These are phyloP conservation scores for Primulina huaijiensis DNA, from an alignment of 257 asterid genomes.

Conservation along the genomic window DNA sequence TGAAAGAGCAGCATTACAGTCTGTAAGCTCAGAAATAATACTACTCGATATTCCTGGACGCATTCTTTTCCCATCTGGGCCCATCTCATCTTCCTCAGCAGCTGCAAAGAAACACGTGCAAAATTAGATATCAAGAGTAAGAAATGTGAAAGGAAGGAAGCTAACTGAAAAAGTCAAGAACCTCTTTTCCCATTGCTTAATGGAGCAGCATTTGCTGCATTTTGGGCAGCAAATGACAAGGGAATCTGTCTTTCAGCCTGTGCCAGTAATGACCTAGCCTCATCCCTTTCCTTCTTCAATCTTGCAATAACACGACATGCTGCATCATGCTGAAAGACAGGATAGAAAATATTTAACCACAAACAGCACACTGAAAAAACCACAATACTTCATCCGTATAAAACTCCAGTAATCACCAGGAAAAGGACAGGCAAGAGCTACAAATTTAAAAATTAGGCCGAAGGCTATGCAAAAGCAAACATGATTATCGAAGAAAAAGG, in stretches of 20 bases:
- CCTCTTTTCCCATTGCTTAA: slow-evolving; percentile 96
- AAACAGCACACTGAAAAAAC: not conserved
- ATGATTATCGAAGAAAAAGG: not conserved
- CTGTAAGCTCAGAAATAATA: slow-evolving; percentile 79
- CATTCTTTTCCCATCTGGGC: slow-evolving; percentile 69
- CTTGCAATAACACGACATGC: slow-evolving; percentile 99
- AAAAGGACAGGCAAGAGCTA: not conserved
- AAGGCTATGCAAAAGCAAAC: not conserved
- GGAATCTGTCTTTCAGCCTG: slow-evolving; percentile 91
- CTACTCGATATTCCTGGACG: slow-evolving; percentile 75
- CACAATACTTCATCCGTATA: not conserved
- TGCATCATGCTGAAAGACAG: slow-evolving; percentile 82
- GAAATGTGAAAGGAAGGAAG: slow-evolving; percentile 5
- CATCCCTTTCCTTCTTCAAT: slow-evolving; percentile 94
- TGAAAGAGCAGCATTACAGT: slow-evolving; percentile 80
- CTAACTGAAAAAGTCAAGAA: slow-evolving; percentile 24
- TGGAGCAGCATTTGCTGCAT: slow-evolving; percentile 43
- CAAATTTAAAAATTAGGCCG: not conserved
- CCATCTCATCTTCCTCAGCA: slow-evolving; percentile 71
- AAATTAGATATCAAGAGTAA: slow-evolving; percentile 24
- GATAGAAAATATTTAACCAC: slow-evolving; percentile 18
- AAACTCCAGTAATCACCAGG: not conserved
- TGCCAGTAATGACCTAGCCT: slow-evolving; percentile 74
- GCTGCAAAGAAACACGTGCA: slow-evolving; percentile 42
- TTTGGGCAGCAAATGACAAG: slow-evolving; percentile 38